phyloP scores from a whole-genome alignment of 208 protist genomes.

The Leptomonas pyrrhocoris region DNA sequence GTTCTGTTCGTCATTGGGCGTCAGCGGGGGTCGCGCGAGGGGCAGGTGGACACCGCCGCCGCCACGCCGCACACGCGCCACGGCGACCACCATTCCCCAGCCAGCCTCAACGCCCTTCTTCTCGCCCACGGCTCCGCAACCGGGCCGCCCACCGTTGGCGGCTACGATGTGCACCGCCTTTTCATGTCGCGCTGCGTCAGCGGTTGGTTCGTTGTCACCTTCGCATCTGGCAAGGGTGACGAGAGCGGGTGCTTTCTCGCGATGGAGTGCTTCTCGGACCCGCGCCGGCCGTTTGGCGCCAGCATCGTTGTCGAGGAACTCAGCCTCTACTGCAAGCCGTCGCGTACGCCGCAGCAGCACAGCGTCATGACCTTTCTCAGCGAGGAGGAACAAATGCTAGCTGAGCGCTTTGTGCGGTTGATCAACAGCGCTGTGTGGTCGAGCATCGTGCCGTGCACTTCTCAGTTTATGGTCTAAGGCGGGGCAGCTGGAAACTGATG shows the following conservation, averaged over 20 bases:
- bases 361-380: constrained; percentile 34
- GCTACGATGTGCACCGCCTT: constrained; percentile 33
- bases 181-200: constrained; percentile 22
- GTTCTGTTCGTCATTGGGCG: constrained; percentile 36
- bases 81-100: constrained; percentile 9
- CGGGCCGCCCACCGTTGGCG: constrained; percentile 15
- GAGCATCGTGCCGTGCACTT: constrained; percentile 25
- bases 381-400: constrained; percentile 24
- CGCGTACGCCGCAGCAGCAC: constrained; percentile 15
- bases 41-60: constrained; percentile 5
- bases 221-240: constrained; percentile 25
- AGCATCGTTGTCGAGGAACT: constrained; percentile 37
- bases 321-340: constrained; percentile 37
- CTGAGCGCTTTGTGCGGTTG: constrained; percentile 38
- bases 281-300: constrained; percentile 22
- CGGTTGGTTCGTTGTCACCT: constrained; percentile 36
- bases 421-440: constrained; percentile 37
- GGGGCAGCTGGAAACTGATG: background rate
- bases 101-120: background rate
- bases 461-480: constrained; percentile 14
- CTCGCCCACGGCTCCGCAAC: background rate
- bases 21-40: constrained; percentile 9
- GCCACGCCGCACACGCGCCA: constrained; percentile 21
- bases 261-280: constrained; percentile 39
- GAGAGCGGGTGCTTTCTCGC: constrained; percentile 34